phyloP scores from a whole-genome alignment of 78 protist genomes.

The Bigelowiella natans region DNA sequence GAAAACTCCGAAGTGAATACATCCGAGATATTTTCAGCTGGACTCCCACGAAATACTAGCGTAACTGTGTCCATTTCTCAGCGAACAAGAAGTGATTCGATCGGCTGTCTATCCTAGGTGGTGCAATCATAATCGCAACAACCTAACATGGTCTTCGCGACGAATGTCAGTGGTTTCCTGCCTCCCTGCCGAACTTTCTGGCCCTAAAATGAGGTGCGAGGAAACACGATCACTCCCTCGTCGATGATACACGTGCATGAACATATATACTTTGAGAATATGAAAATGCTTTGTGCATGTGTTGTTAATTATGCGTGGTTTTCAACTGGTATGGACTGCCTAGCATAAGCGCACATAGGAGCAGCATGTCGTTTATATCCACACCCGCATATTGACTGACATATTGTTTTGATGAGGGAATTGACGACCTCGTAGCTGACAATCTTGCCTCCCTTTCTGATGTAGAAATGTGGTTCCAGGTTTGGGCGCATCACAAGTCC shows the following conservation, averaged over 20 bases:
- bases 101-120: background rate
- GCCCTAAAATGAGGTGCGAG: background rate
- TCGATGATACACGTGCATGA: background rate
- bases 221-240: background rate
- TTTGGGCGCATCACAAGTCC: background rate
- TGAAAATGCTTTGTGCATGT: too few relatives aligned
- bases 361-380: too few relatives aligned
- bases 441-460: background rate
- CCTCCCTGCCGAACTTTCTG: background rate
- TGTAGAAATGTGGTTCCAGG: background rate
- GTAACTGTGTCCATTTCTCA: background rate
- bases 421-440: background rate
- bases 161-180: background rate
- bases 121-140: background rate
- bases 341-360: too few relatives aligned
- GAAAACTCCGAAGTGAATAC: background rate
- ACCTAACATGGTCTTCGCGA: background rate
- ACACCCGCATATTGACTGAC: background rate
- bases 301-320: too few relatives aligned
- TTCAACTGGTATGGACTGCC: too few relatives aligned
- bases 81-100: background rate
- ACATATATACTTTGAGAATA: too few relatives aligned
- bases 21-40: background rate
- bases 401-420: background rate
- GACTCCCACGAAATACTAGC: background rate